Base-by-base conservation (phyloP, 2,329 filamentous ascomycete species). In the Pseudogymnoascus sp. region DNA sequence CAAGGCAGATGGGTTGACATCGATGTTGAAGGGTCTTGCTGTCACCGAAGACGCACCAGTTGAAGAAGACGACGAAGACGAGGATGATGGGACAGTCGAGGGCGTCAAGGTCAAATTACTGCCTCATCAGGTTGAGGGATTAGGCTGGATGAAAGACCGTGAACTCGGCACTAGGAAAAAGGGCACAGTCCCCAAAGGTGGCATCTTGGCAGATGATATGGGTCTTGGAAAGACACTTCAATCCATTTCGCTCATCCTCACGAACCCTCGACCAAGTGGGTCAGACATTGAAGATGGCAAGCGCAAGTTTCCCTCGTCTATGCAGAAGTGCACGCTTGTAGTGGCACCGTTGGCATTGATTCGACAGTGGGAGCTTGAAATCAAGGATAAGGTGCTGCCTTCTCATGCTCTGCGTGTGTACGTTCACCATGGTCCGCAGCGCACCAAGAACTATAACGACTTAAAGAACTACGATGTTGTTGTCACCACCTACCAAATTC, bases 201-300 rank as follows among this genome's bases (percentile, higher is more conserved):
- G 94, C 15, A 95, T 99, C 64, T 80, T 99, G 34, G 94, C 94
- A 15, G 94, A 99, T 68, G 94, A 99, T 71, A 95, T 97, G 92
- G 92, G 92, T 65, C 77, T 97, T 12, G 94, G 94, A 61, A 99
- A 99, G 78, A 99, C 94, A 0, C 82, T 99, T 12, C 94, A 99
- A 74, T 90, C 92, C 1, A 89, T 99, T 61, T 86, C 92, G 1
- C 79, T 97, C 30, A 88, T 99, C 39, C 79, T 99, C 35, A 88
- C 81, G 60, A 96, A 97, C 68, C 82, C 84, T 15, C 90, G 88
- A 67, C 85, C 88, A 23, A 78, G 80, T 2, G 72, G 86, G 13
- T 77, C 80, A 3, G 74, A 78, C 61, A 79, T 81, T 41, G 79
- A 82, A 13, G 77, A 81, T 35, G 77, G 77, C 0, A 82, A 86